Evolutionary conservation across 202 grass and related monocot species (phyloP), one percentile per base, ranked within the genome.

Genomic region (Elaeis oleifera): DNA sequence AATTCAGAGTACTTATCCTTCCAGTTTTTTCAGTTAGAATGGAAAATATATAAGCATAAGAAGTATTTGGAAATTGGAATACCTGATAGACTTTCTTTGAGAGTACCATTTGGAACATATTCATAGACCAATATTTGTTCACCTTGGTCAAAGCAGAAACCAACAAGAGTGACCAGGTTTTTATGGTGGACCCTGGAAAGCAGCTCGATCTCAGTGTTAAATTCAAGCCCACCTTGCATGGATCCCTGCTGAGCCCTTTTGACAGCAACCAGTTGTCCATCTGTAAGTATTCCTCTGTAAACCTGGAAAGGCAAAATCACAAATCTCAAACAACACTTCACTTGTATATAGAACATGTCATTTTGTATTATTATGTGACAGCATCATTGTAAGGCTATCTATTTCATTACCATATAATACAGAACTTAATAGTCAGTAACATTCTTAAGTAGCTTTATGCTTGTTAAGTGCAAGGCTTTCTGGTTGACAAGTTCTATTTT

Each of bases 51-150:
- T 5, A 28, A 56, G 50, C 25, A 50, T 31, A 0, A 63, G 17
- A 49, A 59, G 15, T 39, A 53, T 18, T 13, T 69, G 13, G 25
- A 16, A 73, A 20, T 20, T 20, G 20, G 20, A 20, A 20, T n/a
- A 89, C 80, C 89, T 28, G 75, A 82, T 9, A 94, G 69, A 73
- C 89, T 85, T 53, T 94, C 84, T 61, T 88, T 94, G 20, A 94
- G 81, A 0, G 81, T 85, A 60, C 84, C 89, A 49, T 94, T 94
- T 48, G 84, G 81, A 25, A 88, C 61, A 56, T 82, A 88, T 49
- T 94, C 89, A 24, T 94, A 88, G 15, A 94, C 75, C 6, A 94
- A 69, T 73, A 94, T 80, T 59, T 88, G 89, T 78, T 94, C 89
- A 2, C 39, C 81, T 72, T 88, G 84, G 4, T 94, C 89, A 4